Conservation (phyloP, 2,329 filamentous ascomycete genomes). For the Aspergillus caelatus region DNA sequence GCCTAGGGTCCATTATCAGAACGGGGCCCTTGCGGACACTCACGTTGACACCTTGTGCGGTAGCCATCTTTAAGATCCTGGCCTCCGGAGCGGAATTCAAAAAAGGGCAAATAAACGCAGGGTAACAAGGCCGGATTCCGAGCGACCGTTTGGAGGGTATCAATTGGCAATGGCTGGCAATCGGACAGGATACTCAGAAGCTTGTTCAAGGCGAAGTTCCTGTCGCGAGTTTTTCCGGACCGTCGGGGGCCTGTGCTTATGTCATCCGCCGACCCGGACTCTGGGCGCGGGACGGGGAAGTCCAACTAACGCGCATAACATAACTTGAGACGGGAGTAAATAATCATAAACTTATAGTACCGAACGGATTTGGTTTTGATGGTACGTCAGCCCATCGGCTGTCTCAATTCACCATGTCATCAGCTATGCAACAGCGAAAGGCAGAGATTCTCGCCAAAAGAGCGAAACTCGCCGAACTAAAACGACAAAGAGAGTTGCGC, state of each 20-base stretch:
- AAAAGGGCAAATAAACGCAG: conserved; percentile 37
- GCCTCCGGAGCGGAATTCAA: conserved; percentile 48
- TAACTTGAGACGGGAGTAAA: neutral
- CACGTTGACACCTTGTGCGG: conserved; percentile 70
- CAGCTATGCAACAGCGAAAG: conserved; percentile 69
- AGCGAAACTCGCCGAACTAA: conserved; percentile 94
- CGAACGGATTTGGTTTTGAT: conserved; percentile 3
- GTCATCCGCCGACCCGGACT: conserved; percentile 34
- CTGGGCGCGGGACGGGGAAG: conserved; percentile 17
- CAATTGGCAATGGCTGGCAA: conserved; percentile 43
- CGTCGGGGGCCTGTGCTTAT: conserved; percentile 39
- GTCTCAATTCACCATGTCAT: conserved; percentile 30
- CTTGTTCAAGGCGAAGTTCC: conserved; percentile 40
- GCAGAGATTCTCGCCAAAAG: conserved; percentile 97
- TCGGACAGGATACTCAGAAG: conserved; percentile 26
- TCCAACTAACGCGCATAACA: neutral
- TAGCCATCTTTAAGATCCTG: conserved; percentile 58
- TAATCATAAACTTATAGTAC: conserved; percentile 29
- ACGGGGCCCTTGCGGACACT: conserved; percentile 31
- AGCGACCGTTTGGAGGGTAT: conserved; percentile 36
- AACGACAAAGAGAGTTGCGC: conserved; percentile 83
- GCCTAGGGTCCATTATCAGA: conserved; percentile 20
- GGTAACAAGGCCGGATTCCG: conserved; percentile 29
- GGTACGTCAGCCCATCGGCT: conserved; percentile 1
- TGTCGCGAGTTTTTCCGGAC: conserved; percentile 49